Conservation (phyloP, 2,329 filamentous ascomycete genomes). For the Sporothrix luriei region DNA sequence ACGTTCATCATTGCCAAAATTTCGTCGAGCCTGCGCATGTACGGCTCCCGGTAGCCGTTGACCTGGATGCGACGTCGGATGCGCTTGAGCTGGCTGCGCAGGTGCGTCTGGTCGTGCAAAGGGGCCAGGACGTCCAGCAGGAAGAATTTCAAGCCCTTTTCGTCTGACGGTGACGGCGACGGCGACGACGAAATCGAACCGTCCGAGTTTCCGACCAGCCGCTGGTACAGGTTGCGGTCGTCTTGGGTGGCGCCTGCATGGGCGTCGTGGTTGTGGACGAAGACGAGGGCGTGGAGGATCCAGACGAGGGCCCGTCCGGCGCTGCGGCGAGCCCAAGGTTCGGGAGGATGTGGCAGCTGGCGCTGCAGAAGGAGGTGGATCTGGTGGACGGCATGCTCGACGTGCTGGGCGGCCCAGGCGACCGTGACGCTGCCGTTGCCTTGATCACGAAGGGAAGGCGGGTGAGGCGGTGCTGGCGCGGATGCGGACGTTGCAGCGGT, state of each 20-base stretch:
- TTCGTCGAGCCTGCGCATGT: slow-evolving; percentile 32
- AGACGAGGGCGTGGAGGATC: slow-evolving; percentile 51
- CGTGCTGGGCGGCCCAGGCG: slow-evolving; percentile 54
- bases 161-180: slow-evolving; percentile 24
- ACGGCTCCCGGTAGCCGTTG: slow-evolving; percentile 35
- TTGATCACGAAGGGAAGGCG: not conserved
- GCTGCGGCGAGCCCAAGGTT: slow-evolving; percentile 46
- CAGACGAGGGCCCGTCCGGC: slow-evolving; percentile 54
- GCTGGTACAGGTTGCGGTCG: slow-evolving; percentile 53
- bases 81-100: slow-evolving; percentile 45
- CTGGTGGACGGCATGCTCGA: slow-evolving; percentile 48
- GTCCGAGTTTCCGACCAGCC: slow-evolving; percentile 52
- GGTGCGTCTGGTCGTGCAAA: slow-evolving; percentile 51
- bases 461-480: not conserved
- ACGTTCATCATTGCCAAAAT: slow-evolving; percentile 32
- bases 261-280: slow-evolving; percentile 46
- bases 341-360: slow-evolving; percentile 43
- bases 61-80: slow-evolving; percentile 38
- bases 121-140: slow-evolving; percentile 50
- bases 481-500: not conserved
- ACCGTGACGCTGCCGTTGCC: slow-evolving; percentile 42
- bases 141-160: slow-evolving; percentile 45
- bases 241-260: slow-evolving; percentile 40
- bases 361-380: slow-evolving; percentile 48
- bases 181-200: slow-evolving; percentile 8